Conservation (phyloP, 2,329 filamentous ascomycete genomes). For the Colletotrichum karsti region DNA sequence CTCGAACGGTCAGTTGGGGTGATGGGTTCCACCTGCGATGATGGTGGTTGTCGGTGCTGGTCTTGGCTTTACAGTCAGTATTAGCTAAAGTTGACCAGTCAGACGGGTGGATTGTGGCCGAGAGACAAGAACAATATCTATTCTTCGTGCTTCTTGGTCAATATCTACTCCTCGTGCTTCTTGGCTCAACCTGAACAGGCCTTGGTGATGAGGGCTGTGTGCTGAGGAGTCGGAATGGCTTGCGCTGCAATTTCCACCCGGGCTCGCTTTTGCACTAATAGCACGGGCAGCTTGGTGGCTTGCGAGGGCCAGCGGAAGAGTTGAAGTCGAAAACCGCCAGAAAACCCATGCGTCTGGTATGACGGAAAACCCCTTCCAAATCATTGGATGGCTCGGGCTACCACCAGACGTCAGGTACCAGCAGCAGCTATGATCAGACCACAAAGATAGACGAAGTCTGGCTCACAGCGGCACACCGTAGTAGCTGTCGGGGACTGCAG, state of each 20-base stretch:
- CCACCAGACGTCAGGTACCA: too few relatives aligned
- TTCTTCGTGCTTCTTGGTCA: background rate
- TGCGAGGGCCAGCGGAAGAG: background rate
- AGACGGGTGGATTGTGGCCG: background rate
- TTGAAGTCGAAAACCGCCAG: background rate
- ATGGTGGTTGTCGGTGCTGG: conserved; percentile 8
- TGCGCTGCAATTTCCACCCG: conserved; percentile 12
- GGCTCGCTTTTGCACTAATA: background rate
- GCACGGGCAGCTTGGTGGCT: conserved; percentile 1
- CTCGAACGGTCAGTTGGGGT: background rate
- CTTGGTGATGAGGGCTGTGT: background rate
- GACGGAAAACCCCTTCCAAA: background rate
- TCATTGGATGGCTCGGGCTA: background rate
- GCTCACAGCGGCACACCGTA: background rate
- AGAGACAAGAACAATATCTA: too few relatives aligned
- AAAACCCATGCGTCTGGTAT: background rate
- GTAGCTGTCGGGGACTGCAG: background rate
- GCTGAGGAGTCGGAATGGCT: background rate
- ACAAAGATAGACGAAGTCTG: too few relatives aligned
- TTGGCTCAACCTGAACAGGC: background rate
- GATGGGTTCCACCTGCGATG: background rate
- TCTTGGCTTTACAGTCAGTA: background rate
- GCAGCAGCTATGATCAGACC: too few relatives aligned
- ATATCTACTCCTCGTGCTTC: background rate
- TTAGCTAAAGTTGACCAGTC: too few relatives aligned